A percentile compares a stretch with the other conserved stretches of the same genome.
Conservation (phyloP, 208 protist genomes). For the Crithidia expoeki region DNA sequence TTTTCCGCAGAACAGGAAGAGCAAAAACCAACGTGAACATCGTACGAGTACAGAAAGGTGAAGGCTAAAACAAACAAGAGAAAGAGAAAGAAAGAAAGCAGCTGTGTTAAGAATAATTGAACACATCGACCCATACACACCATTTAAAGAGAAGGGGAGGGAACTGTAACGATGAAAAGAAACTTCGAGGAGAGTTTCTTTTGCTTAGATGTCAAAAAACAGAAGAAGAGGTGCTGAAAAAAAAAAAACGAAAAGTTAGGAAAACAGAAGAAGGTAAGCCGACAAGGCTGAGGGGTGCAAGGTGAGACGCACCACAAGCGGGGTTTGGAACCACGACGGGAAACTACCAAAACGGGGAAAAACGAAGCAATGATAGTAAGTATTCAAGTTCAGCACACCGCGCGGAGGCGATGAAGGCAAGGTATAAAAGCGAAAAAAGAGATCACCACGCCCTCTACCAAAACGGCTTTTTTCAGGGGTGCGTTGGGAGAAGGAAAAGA, state of each 20-base stretch:
- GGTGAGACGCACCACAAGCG: constrained; percentile 4
- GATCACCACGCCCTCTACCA: neutral
- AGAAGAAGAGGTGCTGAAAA: constrained; percentile 6
- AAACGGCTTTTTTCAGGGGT: neutral
- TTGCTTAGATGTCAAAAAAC: neutral
- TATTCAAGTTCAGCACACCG: neutral
- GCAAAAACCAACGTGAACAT: neutral
- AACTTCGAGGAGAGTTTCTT: neutral
- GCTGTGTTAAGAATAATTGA: neutral
- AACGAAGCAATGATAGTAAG: neutral
- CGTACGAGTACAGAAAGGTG: neutral
- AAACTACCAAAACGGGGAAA: neutral
- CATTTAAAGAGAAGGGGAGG: neutral
- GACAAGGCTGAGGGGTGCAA: constrained; percentile 23
- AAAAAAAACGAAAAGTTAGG: constrained; percentile 7
- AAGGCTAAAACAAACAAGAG: constrained; percentile 1
- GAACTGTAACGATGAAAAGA: constrained; percentile 11
- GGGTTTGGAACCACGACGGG: neutral
- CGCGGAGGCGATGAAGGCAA: neutral
- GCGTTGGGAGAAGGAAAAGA: neutral
- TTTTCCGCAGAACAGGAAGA: neutral
- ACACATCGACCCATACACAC: neutral
- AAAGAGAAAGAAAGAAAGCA: constrained; percentile 7
- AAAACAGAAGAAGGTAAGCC: constrained; percentile 8
- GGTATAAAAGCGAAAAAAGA: neutral